phyloP scores from a whole-genome alignment of 345 rosid species.

The Camelina hispida region DNA sequence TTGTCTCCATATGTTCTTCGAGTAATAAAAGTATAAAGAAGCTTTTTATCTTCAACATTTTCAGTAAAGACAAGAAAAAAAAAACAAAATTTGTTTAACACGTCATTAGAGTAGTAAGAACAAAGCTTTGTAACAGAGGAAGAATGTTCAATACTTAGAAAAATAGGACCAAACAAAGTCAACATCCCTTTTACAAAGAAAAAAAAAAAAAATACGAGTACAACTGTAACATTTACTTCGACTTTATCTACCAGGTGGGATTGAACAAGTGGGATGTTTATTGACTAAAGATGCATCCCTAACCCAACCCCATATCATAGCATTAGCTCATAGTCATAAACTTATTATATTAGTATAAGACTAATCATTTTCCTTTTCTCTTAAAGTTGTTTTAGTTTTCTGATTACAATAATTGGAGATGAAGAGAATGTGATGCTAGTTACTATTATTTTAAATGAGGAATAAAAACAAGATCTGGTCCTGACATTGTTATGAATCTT shows the following conservation, averaged over 20 bases:
- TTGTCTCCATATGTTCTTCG: constrained; percentile 1
- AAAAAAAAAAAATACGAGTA: neutral
- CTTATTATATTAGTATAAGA: constrained; percentile 6
- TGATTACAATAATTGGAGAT: constrained; percentile 22
- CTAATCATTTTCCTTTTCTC: constrained; percentile 10
- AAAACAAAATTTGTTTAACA: neutral
- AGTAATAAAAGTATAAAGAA: neutral
- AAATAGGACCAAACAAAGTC: constrained; percentile 33
- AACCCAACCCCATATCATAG: constrained; percentile 15
- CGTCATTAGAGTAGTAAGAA: constrained; percentile 21
- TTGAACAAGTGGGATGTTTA: constrained; percentile 32
- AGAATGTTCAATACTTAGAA: constrained; percentile 40
- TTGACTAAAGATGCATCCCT: constrained; percentile 34
- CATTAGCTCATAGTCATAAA: neutral
- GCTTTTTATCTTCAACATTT: neutral
- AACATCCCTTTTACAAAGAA: constrained; percentile 27
- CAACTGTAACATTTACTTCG: neutral
- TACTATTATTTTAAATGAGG: constrained; percentile 15
- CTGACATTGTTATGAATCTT: constrained; percentile 40
- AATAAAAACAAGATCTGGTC: constrained; percentile 43
- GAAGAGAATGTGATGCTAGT: constrained; percentile 37
- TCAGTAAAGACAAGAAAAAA: neutral
- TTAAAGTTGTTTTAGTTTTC: constrained; percentile 13
- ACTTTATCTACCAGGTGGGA: constrained; percentile 20
- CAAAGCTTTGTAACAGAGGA: constrained; percentile 20